These are phyloP conservation scores for Talaromyces proteolyticus DNA, from an alignment of 495 filamentous ascomycete genomes.

Conservation along the genomic window DNA sequence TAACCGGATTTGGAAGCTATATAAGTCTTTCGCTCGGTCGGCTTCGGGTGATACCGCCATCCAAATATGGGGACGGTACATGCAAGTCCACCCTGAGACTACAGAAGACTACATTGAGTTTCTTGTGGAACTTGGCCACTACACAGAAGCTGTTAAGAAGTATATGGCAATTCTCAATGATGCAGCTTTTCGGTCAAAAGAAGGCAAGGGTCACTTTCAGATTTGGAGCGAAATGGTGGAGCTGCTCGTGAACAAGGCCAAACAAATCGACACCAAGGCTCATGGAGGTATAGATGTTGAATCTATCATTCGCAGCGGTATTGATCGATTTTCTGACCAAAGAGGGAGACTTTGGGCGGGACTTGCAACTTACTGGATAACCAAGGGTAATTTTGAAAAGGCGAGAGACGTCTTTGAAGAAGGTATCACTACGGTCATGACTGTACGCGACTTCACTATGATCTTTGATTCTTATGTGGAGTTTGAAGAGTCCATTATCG, in stretches of 20 bases:
- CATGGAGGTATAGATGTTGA: slow-evolving; percentile 86
- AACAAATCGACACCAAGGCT: slow-evolving; percentile 73
- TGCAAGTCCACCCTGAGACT: slow-evolving; percentile 97
- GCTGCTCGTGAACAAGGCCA: slow-evolving; percentile 84
- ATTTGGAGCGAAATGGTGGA: slow-evolving; percentile 99
- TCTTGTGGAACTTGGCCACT: slow-evolving; percentile 72
- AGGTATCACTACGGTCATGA: slow-evolving; percentile 97
- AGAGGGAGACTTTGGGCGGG: slow-evolving; percentile 95
- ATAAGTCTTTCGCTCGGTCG: slow-evolving; percentile 87
- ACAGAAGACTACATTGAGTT: slow-evolving; percentile 92
- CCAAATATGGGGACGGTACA: slow-evolving; percentile 91
- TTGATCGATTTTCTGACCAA: slow-evolving; percentile 89
- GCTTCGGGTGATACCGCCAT: slow-evolving; percentile 88
- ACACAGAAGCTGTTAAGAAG: slow-evolving; percentile 87
- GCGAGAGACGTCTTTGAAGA: slow-evolving; percentile 94
- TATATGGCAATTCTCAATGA: slow-evolving; percentile 96
- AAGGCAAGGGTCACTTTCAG: slow-evolving; percentile 91
- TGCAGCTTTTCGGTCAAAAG: slow-evolving; percentile 83
- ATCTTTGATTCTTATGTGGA: slow-evolving; percentile 96
- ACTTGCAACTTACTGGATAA: slow-evolving; percentile 95
- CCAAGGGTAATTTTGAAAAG: slow-evolving; percentile 82
- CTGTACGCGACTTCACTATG: slow-evolving; percentile 94
- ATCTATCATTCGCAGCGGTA: slow-evolving; percentile 87
- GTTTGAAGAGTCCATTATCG: slow-evolving; percentile 95
- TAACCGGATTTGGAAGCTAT: slow-evolving; percentile 92